Base-by-base conservation (phyloP, 2,329 filamentous ascomycete species). In the Aspergillus hiratsukae region DNA sequence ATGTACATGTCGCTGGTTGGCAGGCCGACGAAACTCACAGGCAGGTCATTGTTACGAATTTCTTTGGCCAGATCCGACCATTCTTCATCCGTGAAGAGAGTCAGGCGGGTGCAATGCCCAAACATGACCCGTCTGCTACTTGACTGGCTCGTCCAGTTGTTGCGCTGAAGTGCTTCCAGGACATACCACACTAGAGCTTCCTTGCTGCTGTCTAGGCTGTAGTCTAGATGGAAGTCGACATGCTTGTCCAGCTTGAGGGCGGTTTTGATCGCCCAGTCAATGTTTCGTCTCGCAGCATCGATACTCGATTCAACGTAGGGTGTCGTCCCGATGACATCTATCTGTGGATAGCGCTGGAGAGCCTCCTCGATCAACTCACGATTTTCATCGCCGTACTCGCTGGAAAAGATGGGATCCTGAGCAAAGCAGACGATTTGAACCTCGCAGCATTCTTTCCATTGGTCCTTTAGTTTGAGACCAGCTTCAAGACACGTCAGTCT, bases 1-100 rank as follows among this genome's bases (percentile, higher is more conserved):
- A 90, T 90, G 71, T 85, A 89, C 3, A 89, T 68, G 72, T 90
- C 87, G 45, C 85, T 89, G 0, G 84, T 89, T 0, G 87, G 87
- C 6, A 90, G 73, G 0, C 87, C 87, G 8, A 90, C 81, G 61
- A 90, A 88, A 51, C 81, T 80, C 5, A 90, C 73, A 0, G 86
- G 84, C 3, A 90, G 75, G 4, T 72, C 58, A 41, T 74, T 66
- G 0, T 74, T 69, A 3, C 70, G 70, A 55, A 88, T 83, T 23
- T 74, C 70, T 1, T 69, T 62, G 2, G 75, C 78, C 9, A 90
- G 69, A 6, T 65, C 62, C 3, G 60, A 61, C 78, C 85, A 86
- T 49, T 84, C 78, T 0, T 74, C 66, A 1, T 76, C 61, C 0
- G 65, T 64, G 58, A 87, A 82, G 1, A 85, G 74, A 0, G 83